Base-by-base conservation (phyloP, 1,139 yeast genomes). In the Yamadazyma pseudoaaseri region DNA sequence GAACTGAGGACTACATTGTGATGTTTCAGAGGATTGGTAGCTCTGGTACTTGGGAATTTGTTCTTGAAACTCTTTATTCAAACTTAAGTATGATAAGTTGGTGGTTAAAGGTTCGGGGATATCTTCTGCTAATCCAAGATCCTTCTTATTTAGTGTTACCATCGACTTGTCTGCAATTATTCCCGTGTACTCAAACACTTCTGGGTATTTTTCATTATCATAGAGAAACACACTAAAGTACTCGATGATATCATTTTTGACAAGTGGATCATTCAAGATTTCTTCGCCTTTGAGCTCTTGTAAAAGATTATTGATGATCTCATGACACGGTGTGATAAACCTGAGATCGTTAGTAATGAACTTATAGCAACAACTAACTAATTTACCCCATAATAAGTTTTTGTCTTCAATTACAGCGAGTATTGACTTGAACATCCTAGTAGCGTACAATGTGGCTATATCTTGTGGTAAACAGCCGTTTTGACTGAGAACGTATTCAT, bases 231-330 rank as follows among this genome's bases (percentile, higher is more conserved):
- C 16, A 9, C n/a, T 14, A 11, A 37, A 26, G 23, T 16, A 34
- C 2, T 25, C 20, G 8, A 17, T 16, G 16, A 39, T 34, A n/a
- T 32, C 28, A 12, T 26, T 24, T 15, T 27, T 30, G 16, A 60
- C 50, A 25, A 60, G 44, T 10, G 48, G 47, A 29, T 54, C 49
- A 4, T 45, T 38, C 20, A 48, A n/a, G 8, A 30, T 24, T 2
- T 18, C 22, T 2, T 15, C 28, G 2, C 16, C 15, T 12, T 22
- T 20, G 18, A 33, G 33, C 6, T 27, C 23, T 2, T 7, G 6
- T 18, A 36, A 18, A 8, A 37, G 8, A 3, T 16, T n/a, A 8
- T 33, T 20, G 15, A 31, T 20, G 6, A 36, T 25, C 3, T 10
- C 6, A 5, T 30, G 34, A 16, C 34, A 30, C 5, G 32, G 25